These are phyloP conservation scores for Mycena capillaripes DNA, from an alignment of 768 basidiomycete genomes.

Conservation along the genomic window DNA sequence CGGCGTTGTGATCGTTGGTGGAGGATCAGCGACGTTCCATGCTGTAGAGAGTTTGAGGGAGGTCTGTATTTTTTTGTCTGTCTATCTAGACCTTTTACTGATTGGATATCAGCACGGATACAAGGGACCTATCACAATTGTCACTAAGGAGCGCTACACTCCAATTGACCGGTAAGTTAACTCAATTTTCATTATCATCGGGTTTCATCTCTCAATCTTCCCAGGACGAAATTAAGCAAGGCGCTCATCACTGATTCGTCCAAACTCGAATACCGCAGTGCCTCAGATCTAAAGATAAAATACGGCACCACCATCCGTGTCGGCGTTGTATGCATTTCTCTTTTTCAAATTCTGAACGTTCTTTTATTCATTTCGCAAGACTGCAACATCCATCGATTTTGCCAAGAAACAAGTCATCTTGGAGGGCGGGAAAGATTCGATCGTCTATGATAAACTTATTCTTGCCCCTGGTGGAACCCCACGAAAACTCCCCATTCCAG, in stretches of 20 bases:
- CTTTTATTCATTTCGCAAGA: conserved; percentile 50
- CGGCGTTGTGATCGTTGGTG: conserved; percentile 88
- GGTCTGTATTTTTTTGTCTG: conserved; percentile 53
- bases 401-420: conserved; percentile 73
- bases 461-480: conserved; percentile 85
- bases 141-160: conserved; percentile 83
- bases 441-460: conserved; percentile 83
- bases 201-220: conserved; percentile 21
- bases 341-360: conserved; percentile 5
- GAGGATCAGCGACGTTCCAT: conserved; percentile 85
- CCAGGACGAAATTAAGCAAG: conserved; percentile 91
- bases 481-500: conserved; percentile 82
- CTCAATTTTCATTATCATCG: conserved; percentile 17
- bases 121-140: conserved; percentile 79
- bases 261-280: conserved; percentile 82
- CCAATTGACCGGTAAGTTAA: conserved; percentile 92
- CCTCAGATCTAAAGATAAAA: conserved; percentile 83
- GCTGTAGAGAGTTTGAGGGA: conserved; percentile 86
- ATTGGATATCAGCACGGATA: conserved; percentile 73
- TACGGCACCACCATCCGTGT: conserved; percentile 77
- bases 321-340: conserved; percentile 59
- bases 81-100: background rate
- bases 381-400: conserved; percentile 80
- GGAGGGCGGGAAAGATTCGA: conserved; percentile 67
- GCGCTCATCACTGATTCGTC: conserved; percentile 81